These are phyloP conservation scores for Schizochytrium sp. DNA, from an alignment of 108 stramenopile species.

Conservation along the genomic window DNA sequence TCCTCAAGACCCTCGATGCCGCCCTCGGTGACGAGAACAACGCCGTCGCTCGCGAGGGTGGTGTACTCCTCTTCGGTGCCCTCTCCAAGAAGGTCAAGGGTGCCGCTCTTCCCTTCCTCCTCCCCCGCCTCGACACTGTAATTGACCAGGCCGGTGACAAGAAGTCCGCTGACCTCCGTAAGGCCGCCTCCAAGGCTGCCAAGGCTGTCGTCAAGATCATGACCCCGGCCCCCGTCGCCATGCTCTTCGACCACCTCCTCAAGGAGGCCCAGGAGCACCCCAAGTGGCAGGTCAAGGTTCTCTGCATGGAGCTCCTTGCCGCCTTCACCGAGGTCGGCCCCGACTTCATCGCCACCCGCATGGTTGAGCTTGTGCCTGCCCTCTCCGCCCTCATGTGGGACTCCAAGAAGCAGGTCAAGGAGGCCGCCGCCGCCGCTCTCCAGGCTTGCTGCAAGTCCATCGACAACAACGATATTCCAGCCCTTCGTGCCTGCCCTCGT, in stretches of 20 bases:
- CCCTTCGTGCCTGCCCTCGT: conserved; percentile 89
- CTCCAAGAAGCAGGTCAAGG: conserved; percentile 96
- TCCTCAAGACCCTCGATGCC: conserved; percentile 48
- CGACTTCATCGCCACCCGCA: conserved; percentile 85
- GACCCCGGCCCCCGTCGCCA: conserved; percentile 76
- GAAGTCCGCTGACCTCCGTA: conserved; percentile 37
- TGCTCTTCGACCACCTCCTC: conserved; percentile 81
- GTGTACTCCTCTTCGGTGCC: neutral
- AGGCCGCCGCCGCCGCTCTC: conserved; percentile 82
- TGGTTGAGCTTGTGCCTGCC: conserved; percentile 91
- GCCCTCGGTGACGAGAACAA: conserved; percentile 6
- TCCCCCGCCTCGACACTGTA: conserved; percentile 14
- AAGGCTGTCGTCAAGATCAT: conserved; percentile 57
- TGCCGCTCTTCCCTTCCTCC: neutral
- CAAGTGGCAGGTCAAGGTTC: conserved; percentile 87
- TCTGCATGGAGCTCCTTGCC: conserved; percentile 84
- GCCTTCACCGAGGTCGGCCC: conserved; percentile 81
- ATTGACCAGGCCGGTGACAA: conserved; percentile 58
- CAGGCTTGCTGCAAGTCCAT: conserved; percentile 86
- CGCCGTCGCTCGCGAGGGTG: conserved; percentile 18
- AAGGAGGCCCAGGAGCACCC: conserved; percentile 84
- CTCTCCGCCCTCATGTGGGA: conserved; percentile 96
- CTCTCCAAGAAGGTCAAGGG: conserved; percentile 57
- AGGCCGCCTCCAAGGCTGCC: conserved; percentile 23
- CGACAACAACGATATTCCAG: conserved; percentile 85